A percentile compares a stretch with the other conserved stretches of the same genome.
These are phyloP conservation scores for Diaporthe ampelina DNA, from an alignment of 2,329 filamentous ascomycete genomes.

Conservation along the genomic window DNA sequence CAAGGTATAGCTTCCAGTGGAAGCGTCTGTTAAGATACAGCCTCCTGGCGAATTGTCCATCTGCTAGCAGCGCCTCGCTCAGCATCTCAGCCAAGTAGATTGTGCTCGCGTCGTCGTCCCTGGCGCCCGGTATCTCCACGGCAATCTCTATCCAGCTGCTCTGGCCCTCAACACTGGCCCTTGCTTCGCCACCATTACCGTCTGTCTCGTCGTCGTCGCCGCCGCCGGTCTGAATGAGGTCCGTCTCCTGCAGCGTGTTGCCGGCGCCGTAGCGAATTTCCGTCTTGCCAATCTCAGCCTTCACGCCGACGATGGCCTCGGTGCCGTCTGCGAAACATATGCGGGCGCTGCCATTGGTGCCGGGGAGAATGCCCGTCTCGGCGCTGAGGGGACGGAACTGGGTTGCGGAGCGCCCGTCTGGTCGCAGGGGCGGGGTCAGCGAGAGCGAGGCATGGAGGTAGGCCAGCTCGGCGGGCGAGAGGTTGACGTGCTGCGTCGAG, in stretches of 20 bases:
- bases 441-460: conserved; percentile 92
- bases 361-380: conserved; percentile 90
- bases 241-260: conserved; percentile 44
- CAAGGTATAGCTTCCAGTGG: conserved; percentile 97
- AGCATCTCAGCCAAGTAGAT: conserved; percentile 92
- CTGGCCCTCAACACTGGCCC: conserved; percentile 55
- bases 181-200: conserved; percentile 52
- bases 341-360: conserved; percentile 91
- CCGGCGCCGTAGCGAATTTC: conserved; percentile 47
- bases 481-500: conserved; percentile 76
- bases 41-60: conserved; percentile 76
- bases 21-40: conserved; percentile 91
- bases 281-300: conserved; percentile 91
- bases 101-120: conserved; percentile 92
- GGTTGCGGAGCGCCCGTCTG: conserved; percentile 84
- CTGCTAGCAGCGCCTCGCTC: conserved; percentile 84
- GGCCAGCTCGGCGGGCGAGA: conserved; percentile 95
- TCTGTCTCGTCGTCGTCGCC: conserved; percentile 54
- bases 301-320: conserved; percentile 95
- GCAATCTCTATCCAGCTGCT: conserved; percentile 89
- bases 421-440: conserved; percentile 85
- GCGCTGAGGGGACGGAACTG: conserved; percentile 94
- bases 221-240: conserved; percentile 45
- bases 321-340: conserved; percentile 96
- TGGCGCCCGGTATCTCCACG: conserved; percentile 90